Conservation (phyloP, 140 eudicot genomes). For the Artemisia princeps region DNA sequence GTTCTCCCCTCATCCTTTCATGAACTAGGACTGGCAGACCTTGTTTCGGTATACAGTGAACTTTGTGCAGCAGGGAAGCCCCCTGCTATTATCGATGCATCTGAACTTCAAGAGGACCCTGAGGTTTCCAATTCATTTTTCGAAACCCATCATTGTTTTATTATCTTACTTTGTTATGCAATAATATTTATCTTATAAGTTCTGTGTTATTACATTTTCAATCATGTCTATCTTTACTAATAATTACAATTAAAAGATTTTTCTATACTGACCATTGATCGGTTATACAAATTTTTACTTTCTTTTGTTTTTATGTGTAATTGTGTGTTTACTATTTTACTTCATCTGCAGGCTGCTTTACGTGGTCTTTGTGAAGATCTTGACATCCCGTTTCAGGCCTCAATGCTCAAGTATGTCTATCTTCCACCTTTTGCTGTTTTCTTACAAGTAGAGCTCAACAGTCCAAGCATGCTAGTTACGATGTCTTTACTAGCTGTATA, state of each 20-base stretch:
- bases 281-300: too few relatives aligned
- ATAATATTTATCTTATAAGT: constrained; percentile 1
- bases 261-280: too few relatives aligned
- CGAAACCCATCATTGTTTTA: neutral
- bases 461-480: too few relatives aligned
- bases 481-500: too few relatives aligned
- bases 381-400: constrained; percentile 74
- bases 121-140: constrained; percentile 43
- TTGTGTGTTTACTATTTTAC: constrained; percentile 12
- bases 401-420: constrained; percentile 81
- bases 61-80: constrained; percentile 56
- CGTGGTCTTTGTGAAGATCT: constrained; percentile 80
- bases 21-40: constrained; percentile 65
- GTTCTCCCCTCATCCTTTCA: constrained; percentile 67
- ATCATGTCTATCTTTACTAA: neutral
- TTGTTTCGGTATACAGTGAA: constrained; percentile 67
- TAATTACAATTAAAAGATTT: too few relatives aligned
- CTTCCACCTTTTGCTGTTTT: constrained; percentile 6
- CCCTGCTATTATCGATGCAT: constrained; percentile 70
- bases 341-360: constrained; percentile 53
- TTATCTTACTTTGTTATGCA: neutral
- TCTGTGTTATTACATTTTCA: neutral
- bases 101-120: constrained; percentile 64
- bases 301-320: neutral
- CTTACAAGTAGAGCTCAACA: neutral